A percentile compares a stretch with the other conserved stretches of the same genome.
Evolutionary conservation across 2,329 filamentous ascomycete species (phyloP).

Genomic region (Chalaropsis thielavioides): DNA sequence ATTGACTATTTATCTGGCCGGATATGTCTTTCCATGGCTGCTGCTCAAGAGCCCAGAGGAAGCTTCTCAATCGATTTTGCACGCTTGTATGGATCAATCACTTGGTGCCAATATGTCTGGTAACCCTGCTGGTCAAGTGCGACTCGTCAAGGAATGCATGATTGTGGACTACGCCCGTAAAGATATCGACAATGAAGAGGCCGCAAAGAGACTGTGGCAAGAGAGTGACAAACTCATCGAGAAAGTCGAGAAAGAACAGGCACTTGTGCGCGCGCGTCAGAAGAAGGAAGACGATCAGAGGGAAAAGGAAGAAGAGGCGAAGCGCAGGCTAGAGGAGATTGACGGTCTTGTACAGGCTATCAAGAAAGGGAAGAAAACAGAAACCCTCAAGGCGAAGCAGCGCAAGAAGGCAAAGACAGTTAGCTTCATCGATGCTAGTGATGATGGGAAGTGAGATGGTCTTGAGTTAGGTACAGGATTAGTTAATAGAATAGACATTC

Average conservation of each 20-base stretch:
- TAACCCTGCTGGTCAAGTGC: conserved; percentile 45
- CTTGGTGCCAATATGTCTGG: conserved; percentile 32
- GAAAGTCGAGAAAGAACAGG: conserved; percentile 64
- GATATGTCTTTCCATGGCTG: conserved; percentile 74
- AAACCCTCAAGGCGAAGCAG: conserved; percentile 23
- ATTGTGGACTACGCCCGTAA: conserved; percentile 55
- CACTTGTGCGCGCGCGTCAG: conserved; percentile 36
- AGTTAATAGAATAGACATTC: not conserved
- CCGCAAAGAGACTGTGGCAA: conserved; percentile 80
- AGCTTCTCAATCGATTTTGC: conserved; percentile 76
- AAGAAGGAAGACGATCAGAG: conserved; percentile 27
- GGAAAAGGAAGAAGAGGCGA: conserved; percentile 24
- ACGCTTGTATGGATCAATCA: conserved; percentile 67
- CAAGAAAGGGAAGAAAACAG: conserved; percentile 25
- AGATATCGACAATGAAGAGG: conserved; percentile 63
- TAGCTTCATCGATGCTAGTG: conserved; percentile 20
- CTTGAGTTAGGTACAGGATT: conserved; percentile 7
- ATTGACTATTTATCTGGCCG: conserved; percentile 57
- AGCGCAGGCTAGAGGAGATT: conserved; percentile 25
- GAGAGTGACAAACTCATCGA: conserved; percentile 76
- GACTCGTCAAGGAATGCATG: conserved; percentile 76
- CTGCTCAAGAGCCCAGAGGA: conserved; percentile 70
- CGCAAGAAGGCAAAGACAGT: conserved; percentile 23
- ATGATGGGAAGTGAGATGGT: conserved; percentile 17
- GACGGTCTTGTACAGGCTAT: conserved; percentile 28